These are phyloP conservation scores for Coleophoma eucalyptorum DNA, from an alignment of 2,329 filamentous ascomycete species.

Conservation along the genomic window DNA sequence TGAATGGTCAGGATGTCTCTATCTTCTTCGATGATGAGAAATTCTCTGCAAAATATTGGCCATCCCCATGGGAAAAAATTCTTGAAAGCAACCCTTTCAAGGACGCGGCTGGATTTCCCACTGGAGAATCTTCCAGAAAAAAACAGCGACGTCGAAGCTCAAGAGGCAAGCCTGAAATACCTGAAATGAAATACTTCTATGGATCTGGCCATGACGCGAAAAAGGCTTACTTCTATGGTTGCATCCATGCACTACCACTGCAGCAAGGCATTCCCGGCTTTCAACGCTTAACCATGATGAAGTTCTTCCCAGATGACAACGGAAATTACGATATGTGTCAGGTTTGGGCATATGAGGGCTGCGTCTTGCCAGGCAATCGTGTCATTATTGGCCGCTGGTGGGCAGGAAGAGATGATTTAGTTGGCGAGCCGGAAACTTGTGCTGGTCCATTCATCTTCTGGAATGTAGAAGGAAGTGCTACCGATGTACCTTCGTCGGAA, in stretches of 20 bases:
- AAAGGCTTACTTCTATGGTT: constrained; percentile 32
- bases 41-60: constrained; percentile 15
- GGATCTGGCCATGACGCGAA: constrained; percentile 33
- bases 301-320: constrained; percentile 30
- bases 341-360: constrained; percentile 41
- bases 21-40: constrained; percentile 20
- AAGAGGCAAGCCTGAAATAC: constrained; percentile 3
- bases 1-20: constrained; percentile 17
- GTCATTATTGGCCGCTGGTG: constrained; percentile 48
- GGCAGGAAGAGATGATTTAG: constrained; percentile 21
- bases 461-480: constrained; percentile 21
- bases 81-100: constrained; percentile 19
- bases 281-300: constrained; percentile 51
- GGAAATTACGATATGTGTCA: constrained; percentile 20
- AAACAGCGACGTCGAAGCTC: constrained; percentile 1
- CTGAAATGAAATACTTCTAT: constrained; percentile 21
- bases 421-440: constrained; percentile 4
- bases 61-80: constrained; percentile 14
- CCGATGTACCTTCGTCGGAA: constrained; percentile 6
- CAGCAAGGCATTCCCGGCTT: constrained; percentile 48
- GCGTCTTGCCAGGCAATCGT: constrained; percentile 39
- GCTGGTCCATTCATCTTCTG: constrained; percentile 32
- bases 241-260: constrained; percentile 42
- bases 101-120: not conserved
- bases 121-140: not conserved